Evolutionary conservation across 169 alveolate genomes (phyloP), one percentile per base, ranked within the genome.

Genomic region (Plasmodium knowlesi): DNA sequence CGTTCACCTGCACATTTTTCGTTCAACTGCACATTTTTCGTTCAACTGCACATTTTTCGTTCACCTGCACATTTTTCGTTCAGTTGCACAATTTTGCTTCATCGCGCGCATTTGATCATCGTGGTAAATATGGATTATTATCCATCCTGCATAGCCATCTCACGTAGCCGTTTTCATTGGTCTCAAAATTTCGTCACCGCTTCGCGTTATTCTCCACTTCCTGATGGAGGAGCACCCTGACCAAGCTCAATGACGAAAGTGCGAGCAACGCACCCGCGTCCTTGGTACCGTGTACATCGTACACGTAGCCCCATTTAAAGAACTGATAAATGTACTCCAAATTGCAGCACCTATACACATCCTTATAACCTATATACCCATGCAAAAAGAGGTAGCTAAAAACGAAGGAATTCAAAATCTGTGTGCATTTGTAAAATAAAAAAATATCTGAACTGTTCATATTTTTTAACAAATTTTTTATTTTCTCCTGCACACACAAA

Each of bases 371-470:
- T 70, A 89, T 57, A 32, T 89, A 28, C 28, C 72, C 70, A 39
- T 89, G 80, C 28, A 86, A 61, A 79, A 85, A 84, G 32, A 93
- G 82, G 86, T 83, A 83, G 28, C 88, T 83, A 78, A 61, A 79
- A 61, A 83, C 72, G 89, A 84, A 72, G 19, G 93, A 85, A 57
- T 82, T 82, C 61, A 92, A 71, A 92, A 78, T 81, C 76, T 92
- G 95, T 81, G 93, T 81, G 83, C 93, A 85, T 50, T 85, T 85
- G 78, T 80, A 82, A 82, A 92, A 92, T 22, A 92, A 14, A 61
- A 82, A 92, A 92, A 92, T 25, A 50, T 71, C 94, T 78, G 94
- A 89, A 89, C 82, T 53, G 94, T 89, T 89, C 94, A 89, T 78
- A 67, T 61, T 89, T 89, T 89, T 89, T 37, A 89, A 79, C 72